Base-by-base conservation (phyloP, 2,329 filamentous ascomycete species). In the Colletotrichum sidae region DNA sequence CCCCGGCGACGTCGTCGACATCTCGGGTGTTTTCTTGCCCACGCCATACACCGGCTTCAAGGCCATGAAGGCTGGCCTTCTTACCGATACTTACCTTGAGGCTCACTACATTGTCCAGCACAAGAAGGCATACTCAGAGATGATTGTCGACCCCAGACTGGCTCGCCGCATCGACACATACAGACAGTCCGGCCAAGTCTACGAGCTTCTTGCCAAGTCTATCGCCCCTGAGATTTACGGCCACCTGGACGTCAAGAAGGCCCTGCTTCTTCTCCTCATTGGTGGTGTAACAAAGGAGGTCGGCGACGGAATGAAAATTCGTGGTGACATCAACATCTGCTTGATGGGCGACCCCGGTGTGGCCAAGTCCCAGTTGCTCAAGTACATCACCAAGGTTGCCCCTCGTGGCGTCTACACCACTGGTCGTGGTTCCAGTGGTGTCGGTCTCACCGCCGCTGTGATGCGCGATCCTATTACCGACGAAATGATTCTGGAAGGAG, bases 311-410 rank as follows among this genome's bases (percentile, higher is more conserved):
- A 98, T 99, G 96, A 92, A 94, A 73, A 99, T 99, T 76, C 93
- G 96, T 85, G 96, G 96, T 73, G 96, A 99, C 75, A 97, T 99
- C 83, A 99, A 99, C 80, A 91, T 99, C 68, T 98, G 96, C 78
- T 82, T 99, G 74, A 99, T 99, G 96, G 96, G 96, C 85, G 96
- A 99, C 75, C 96, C 96, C 76, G 96, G 96, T 93, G 96, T 99
- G 75, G 96, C 96, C 81, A 99, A 99, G 82, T 99, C 96, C 42
- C 96, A 99, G 82, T 83, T 99, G 70, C 86, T 99, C 70, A 98
- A 97, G 81, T 99, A 99, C 78, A 98, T 99, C 76, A 93, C 94
- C 70, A 98, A 99, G 81, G 96, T 99, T 37, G 95, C 96, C 2
- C 96, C 96, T 67, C 92, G 96, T 68, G 94, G 94, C 72, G 90